A percentile compares a stretch with the other conserved stretches of the same genome.
Evolutionary conservation across 192 early-diverging fungal species (phyloP).

Genomic region (Lobosporangium transversale): DNA sequence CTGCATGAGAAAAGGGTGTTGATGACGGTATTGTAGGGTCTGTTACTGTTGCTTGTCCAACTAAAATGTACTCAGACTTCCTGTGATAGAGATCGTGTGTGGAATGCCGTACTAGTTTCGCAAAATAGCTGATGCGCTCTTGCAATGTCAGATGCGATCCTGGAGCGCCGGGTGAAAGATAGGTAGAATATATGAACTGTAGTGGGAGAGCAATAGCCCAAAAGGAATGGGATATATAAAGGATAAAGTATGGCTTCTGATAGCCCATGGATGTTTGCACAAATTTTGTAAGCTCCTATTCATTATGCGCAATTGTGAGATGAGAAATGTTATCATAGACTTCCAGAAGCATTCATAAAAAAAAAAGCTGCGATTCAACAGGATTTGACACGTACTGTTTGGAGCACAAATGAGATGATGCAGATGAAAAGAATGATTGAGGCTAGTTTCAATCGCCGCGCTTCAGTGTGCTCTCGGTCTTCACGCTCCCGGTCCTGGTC

Average conservation of each 20-base stretch:
- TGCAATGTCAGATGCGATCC: constrained; percentile 6
- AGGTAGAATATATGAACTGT: constrained; percentile 30
- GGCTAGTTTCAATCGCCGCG: constrained; percentile 27
- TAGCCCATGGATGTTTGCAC: constrained; percentile 65
- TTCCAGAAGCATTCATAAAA: neutral
- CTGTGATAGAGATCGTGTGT: constrained; percentile 26
- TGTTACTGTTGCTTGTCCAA: constrained; percentile 1
- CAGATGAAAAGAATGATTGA: constrained; percentile 55
- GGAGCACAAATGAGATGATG: constrained; percentile 60
- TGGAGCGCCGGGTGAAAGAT: constrained; percentile 16
- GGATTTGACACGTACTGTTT: constrained; percentile 38
- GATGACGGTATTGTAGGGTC: neutral
- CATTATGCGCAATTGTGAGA: too few relatives aligned
- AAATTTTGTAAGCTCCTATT: constrained; percentile 67
- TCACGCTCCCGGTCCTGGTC: constrained; percentile 4
- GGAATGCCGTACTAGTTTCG: constrained; percentile 28
- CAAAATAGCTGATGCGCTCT: constrained; percentile 28
- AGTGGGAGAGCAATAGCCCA: constrained; percentile 26
- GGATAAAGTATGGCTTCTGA: constrained; percentile 71
- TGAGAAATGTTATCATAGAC: neutral
- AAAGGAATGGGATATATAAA: constrained; percentile 55
- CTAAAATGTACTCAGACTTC: constrained; percentile 13
- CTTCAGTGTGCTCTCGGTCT: constrained; percentile 3
- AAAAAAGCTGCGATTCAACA: neutral
- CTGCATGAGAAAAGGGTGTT: neutral